Conservation (phyloP, 1,284 basidiomycete genomes). For the Tausonia pullulans region DNA sequence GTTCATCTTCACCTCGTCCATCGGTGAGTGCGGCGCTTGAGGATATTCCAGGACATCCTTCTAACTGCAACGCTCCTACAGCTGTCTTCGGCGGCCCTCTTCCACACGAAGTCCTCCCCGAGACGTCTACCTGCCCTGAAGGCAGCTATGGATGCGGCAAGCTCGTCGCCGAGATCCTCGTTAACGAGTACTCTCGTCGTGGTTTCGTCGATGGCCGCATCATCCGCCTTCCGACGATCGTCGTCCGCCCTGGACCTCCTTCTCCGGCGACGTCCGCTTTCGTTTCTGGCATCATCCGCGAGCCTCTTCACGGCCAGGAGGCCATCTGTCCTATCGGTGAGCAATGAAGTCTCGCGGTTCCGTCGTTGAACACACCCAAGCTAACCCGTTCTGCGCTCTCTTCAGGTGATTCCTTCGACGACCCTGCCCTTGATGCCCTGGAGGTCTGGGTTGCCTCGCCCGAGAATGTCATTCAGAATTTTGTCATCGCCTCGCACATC, state of each 20-base stretch:
- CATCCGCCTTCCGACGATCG: constrained; percentile 50
- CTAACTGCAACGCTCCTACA: background rate
- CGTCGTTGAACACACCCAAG: background rate
- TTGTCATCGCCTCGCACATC: constrained; percentile 45
- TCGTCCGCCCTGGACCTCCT: constrained; percentile 46
- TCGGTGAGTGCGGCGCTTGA: constrained; percentile 54
- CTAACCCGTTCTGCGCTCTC: background rate
- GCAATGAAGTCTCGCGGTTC: background rate
- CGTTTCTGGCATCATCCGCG: constrained; percentile 52
- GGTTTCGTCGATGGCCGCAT: constrained; percentile 51
- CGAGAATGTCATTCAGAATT: constrained; percentile 49
- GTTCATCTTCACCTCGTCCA: constrained; percentile 52
- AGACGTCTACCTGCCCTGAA: constrained; percentile 47
- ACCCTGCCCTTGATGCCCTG: constrained; percentile 36
- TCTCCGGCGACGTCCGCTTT: constrained; percentile 49
- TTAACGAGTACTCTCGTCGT: constrained; percentile 52
- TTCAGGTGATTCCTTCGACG: constrained; percentile 23
- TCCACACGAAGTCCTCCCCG: constrained; percentile 42
- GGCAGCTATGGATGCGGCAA: constrained; percentile 51
- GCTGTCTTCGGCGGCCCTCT: constrained; percentile 17
- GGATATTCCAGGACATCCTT: background rate
- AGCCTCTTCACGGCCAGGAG: constrained; percentile 46
- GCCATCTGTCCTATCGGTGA: constrained; percentile 44
- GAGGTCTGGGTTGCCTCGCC: constrained; percentile 48
- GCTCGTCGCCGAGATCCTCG: constrained; percentile 46